Base-by-base conservation (phyloP, 1,139 yeast species). In the Tardiomyces depauwii region DNA sequence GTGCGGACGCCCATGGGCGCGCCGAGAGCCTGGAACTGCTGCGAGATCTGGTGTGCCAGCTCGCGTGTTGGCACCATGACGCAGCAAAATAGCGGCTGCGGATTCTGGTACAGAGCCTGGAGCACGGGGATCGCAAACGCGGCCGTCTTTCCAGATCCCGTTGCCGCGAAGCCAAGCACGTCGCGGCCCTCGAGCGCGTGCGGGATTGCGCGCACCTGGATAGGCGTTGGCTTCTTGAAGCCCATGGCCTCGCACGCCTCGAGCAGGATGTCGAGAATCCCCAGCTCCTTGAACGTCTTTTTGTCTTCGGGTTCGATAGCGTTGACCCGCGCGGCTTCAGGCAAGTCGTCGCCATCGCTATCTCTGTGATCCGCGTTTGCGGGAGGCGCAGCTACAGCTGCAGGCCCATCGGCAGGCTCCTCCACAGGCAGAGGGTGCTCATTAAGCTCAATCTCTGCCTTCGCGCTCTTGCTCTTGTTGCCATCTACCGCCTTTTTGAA, bases 101-200 rank as follows among this genome's bases (percentile, higher is more conserved):
- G 96, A 18, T 84, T 87, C 50, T 85, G 79, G 87, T 95, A 89
- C 44, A 91, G 71, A 0, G 88, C 81, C 63, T 93, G 96, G 40
- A 91, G 71, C 42, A 91, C 87, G 1, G 98, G 98, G 44, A 93
- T 68, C 10, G 91, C 78, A 63, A 93, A 93, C 0, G 98, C 98
- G 11, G 97, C 96, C 0, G 99, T 93, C 63, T 93, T 93, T 67
- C 99, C 99, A 18, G 95, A 84, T 52, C 99, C 99, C 1, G 99
- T 93, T 61, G 96, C 82, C 11, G 99, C 99, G 82, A 93, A 87
- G 55, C 97, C 98, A 48, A 93, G 96, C 44, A 93, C 93, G 65
- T 93, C 99, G 58, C 96, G 75, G 48, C 96, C 96, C 54, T 82
- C 79, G 21, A 91, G 68, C 3, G 96, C 96, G 55, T 84, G 85